These are phyloP conservation scores for Amanita muscaria DNA, from an alignment of 768 basidiomycete species.

Conservation along the genomic window DNA sequence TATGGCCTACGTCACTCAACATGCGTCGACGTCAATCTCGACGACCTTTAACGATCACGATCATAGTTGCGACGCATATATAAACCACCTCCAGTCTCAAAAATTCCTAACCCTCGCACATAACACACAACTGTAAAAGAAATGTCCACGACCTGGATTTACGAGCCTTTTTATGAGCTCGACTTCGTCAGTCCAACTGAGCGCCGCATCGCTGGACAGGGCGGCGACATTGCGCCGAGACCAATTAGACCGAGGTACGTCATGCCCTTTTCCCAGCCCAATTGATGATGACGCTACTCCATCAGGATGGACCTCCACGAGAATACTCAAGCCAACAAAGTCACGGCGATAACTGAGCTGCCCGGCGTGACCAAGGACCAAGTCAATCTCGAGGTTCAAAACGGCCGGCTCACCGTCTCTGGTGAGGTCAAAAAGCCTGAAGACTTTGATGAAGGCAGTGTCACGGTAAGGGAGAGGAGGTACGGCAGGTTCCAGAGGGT, in stretches of 20 bases:
- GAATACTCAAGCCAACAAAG: constrained; percentile 33
- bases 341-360: constrained; percentile 50
- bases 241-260: constrained; percentile 1
- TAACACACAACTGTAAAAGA: too few relatives aligned
- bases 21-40: too few relatives aligned
- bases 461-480: constrained; percentile 39
- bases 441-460: constrained; percentile 28
- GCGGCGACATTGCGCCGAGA: not conserved
- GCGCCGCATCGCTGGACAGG: not conserved
- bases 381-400: constrained; percentile 42
- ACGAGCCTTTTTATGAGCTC: constrained; percentile 9
- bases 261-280: not conserved
- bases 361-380: constrained; percentile 46
- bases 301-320: constrained; percentile 50
- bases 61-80: too few relatives aligned
- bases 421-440: constrained; percentile 33
- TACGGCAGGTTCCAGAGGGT: constrained; percentile 37
- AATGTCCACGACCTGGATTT: not conserved
- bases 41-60: too few relatives aligned
- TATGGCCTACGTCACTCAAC: too few relatives aligned
- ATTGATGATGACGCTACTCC: not conserved
- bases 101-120: too few relatives aligned
- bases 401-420: constrained; percentile 40
- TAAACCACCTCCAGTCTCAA: too few relatives aligned
- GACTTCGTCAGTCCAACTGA: not conserved